Evolutionary conservation across 768 basidiomycete genomes (phyloP).

Genomic region (Amanita thiersii): DNA sequence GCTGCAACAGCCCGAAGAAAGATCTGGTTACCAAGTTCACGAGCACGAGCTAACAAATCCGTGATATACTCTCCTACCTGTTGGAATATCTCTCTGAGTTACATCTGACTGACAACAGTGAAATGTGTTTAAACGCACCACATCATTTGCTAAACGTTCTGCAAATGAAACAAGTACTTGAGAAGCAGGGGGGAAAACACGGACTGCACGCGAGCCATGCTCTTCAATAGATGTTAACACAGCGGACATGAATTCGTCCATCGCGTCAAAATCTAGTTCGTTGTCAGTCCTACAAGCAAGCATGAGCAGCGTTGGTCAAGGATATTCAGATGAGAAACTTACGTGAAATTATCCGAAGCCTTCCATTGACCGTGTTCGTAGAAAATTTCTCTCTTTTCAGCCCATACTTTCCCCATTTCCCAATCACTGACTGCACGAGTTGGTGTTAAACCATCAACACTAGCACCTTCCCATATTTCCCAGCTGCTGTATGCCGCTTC

Average conservation of each 20-base stretch:
- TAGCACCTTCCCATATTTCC: constrained; percentile 58
- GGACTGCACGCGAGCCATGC: constrained; percentile 74
- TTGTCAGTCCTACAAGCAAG: constrained; percentile 36
- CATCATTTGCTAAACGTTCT: constrained; percentile 78
- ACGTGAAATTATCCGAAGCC: constrained; percentile 77
- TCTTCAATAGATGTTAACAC: constrained; percentile 57
- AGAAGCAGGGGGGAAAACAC: constrained; percentile 78
- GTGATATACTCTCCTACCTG: constrained; percentile 82
- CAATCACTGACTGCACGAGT: constrained; percentile 43
- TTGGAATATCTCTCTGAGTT: constrained; percentile 1
- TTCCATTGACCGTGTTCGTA: constrained; percentile 80
- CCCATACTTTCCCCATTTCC: constrained; percentile 95
- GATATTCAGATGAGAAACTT: constrained; percentile 19
- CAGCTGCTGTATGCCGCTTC: constrained; percentile 80
- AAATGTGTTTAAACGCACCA: constrained; percentile 42
- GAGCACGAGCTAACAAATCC: constrained; percentile 66
- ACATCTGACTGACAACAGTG: constrained; percentile 1
- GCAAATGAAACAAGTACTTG: constrained; percentile 76
- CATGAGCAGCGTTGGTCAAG: constrained; percentile 1
- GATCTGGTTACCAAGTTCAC: constrained; percentile 59
- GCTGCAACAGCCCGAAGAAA: constrained; percentile 87
- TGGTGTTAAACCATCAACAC: constrained; percentile 8
- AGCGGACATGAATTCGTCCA: constrained; percentile 83
- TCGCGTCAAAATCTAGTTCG: constrained; percentile 78
- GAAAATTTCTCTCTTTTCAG: constrained; percentile 91